A percentile compares a stretch with the other conserved stretches of the same genome.
Evolutionary conservation across 345 rosid species (phyloP).

Genomic region (Ceriops zippeliana): DNA sequence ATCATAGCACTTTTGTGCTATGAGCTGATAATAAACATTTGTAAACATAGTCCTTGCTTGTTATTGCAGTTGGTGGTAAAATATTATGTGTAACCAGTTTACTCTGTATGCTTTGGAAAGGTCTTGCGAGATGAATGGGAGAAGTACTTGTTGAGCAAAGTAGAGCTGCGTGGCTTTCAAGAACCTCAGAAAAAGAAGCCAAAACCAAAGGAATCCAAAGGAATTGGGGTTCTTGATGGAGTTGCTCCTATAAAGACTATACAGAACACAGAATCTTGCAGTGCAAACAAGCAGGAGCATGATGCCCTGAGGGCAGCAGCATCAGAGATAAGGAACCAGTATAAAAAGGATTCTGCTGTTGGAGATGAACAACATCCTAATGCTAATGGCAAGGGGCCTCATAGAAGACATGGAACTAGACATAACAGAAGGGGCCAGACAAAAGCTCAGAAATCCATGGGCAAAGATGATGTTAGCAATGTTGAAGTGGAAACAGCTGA

Average conservation of each 20-base stretch:
- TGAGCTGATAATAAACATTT: background rate
- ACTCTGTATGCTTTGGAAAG: constrained; percentile 35
- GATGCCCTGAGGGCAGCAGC: constrained; percentile 78
- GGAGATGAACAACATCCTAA: constrained; percentile 40
- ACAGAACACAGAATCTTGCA: constrained; percentile 64
- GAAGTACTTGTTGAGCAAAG: constrained; percentile 83
- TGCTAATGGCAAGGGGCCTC: constrained; percentile 27
- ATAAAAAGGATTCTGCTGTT: constrained; percentile 32
- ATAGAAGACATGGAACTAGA: constrained; percentile 45
- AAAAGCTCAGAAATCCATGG: constrained; percentile 21
- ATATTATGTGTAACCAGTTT: constrained; percentile 1
- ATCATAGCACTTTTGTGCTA: background rate
- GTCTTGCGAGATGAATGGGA: constrained; percentile 93
- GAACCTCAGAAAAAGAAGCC: constrained; percentile 71
- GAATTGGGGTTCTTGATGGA: constrained; percentile 96
- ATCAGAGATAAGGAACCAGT: constrained; percentile 52
- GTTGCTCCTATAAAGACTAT: constrained; percentile 57
- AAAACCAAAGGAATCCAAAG: constrained; percentile 57
- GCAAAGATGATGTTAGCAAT: constrained; percentile 27
- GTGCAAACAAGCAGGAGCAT: constrained; percentile 67
- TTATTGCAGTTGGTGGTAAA: background rate
- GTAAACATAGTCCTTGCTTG: background rate
- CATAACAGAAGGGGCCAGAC: constrained; percentile 35
- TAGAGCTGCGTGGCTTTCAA: constrained; percentile 61
- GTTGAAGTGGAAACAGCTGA: constrained; percentile 22